phyloP scores from a whole-genome alignment of 2,329 filamentous ascomycete species.

The Arthrobotrys entomopaga region DNA sequence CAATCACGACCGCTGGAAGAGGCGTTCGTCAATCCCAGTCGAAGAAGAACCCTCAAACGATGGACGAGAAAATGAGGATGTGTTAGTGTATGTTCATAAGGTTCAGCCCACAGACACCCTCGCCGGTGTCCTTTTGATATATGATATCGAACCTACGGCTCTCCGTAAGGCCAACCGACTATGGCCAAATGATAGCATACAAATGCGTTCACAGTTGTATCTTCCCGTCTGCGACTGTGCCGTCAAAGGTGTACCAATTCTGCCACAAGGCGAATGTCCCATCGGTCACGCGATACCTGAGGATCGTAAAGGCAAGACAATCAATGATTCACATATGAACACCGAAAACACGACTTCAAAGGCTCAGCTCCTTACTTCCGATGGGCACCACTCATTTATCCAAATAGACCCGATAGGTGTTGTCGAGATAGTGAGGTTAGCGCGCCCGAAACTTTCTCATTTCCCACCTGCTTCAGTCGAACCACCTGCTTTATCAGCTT shows the following conservation, averaged over 20 bases:
- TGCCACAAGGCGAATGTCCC: conserved; percentile 63
- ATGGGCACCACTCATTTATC: conserved; percentile 71
- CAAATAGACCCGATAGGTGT: conserved; percentile 65
- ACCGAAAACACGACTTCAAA: too few relatives aligned
- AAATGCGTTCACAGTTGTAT: conserved; percentile 80
- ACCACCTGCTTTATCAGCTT: conserved; percentile 58
- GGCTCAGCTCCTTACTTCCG: conserved; percentile 57
- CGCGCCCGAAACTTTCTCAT: conserved; percentile 83
- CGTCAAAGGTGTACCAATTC: conserved; percentile 74
- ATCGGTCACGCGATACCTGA: background rate
- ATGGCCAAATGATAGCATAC: conserved; percentile 92
- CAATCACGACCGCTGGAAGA: conserved; percentile 39
- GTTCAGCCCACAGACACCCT: conserved; percentile 86
- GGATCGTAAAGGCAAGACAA: conserved; percentile 43
- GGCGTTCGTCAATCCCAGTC: conserved; percentile 59
- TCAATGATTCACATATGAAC: conserved; percentile 54
- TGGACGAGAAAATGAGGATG: conserved; percentile 75
- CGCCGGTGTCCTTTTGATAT: conserved; percentile 88
- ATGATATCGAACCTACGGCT: conserved; percentile 83
- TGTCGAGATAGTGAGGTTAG: conserved; percentile 85
- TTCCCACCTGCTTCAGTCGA: conserved; percentile 75
- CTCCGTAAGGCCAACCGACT: conserved; percentile 90
- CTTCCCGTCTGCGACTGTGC: conserved; percentile 91
- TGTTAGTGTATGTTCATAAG: conserved; percentile 88
- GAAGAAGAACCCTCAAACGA: conserved; percentile 58